Evolutionary conservation across 805 yeast genomes (phyloP), one percentile per base, ranked within the genome.

Genomic region (Metschnikowia vanudenii): DNA sequence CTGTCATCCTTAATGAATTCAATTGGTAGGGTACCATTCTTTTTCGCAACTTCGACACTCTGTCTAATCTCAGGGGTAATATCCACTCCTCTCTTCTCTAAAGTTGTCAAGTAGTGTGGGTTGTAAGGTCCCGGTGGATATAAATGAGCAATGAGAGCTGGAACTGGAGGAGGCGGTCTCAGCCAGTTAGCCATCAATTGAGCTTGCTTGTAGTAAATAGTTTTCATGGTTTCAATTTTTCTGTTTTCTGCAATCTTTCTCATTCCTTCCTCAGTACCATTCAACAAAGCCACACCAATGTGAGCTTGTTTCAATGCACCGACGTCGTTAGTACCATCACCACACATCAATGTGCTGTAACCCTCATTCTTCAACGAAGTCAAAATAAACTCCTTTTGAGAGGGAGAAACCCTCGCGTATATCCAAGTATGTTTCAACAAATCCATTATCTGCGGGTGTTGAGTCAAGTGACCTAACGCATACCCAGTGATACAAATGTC

Each of bases 311-410:
- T 94, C 70, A 94, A 80, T 45, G 99, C 99, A 68, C 99, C 99
- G 41, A 94, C 99, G 75, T 94, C 99, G 64, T 94, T 94, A n/a
- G 99, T 94, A 70, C 99, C 99, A 71, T 94, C 99, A 76, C 99
- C 99, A 71, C 99, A 94, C 99, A 94, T 94, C 59, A 94, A 78
- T 19, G 98, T 94, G 62, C 81, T 85, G 69, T 92, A 94, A 20
- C 97, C 97, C 64, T 88, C 78, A 52, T 81, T 84, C 67, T 92
- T 94, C 65, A 88, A 79, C 32, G 90, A 79, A 51, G 82, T 84
- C 60, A 94, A 75, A 58, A 94, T 83, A 56, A 85, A 89, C 69
- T 94, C 99, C 71, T 94, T 94, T 72, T 94, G 99, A 20, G 85
- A 62, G 34, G 99, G 99, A 6, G 98, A 92, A 28, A 94, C 98